Percentiles rank a stretch among this genome's conserved stretches.
phyloP scores from a whole-genome alignment of 768 basidiomycete genomes.

The Tylopilus cervinicoccineus region DNA sequence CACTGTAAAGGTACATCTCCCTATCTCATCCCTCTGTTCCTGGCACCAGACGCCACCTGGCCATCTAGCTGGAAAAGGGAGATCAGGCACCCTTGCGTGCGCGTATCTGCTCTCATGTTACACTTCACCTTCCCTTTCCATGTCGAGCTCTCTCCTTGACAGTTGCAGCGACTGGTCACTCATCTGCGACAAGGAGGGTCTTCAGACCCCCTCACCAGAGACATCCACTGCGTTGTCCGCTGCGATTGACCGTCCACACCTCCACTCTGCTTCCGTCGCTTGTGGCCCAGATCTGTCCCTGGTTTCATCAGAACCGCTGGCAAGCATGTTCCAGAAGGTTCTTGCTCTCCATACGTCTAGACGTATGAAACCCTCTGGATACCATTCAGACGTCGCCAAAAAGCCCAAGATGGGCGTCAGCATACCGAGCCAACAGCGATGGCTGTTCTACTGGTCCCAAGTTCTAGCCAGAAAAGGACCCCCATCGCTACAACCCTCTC shows the following conservation, averaged over 20 bases:
- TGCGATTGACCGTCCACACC: background rate
- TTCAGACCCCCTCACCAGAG: slow-evolving; percentile 8
- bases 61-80: slow-evolving; percentile 67
- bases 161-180: slow-evolving; percentile 18
- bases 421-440: slow-evolving; percentile 79
- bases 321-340: slow-evolving; percentile 47
- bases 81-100: slow-evolving; percentile 84
- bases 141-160: slow-evolving; percentile 10
- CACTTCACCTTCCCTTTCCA: slow-evolving; percentile 42
- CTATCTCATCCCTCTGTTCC: background rate
- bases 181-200: slow-evolving; percentile 19
- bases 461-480: slow-evolving; percentile 57
- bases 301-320: slow-evolving; percentile 13
- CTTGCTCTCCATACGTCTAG: slow-evolving; percentile 66
- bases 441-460: slow-evolving; percentile 74
- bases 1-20: slow-evolving; percentile 74
- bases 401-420: slow-evolving; percentile 59
- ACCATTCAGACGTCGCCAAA: slow-evolving; percentile 19
- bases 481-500: slow-evolving; percentile 40
- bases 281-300: slow-evolving; percentile 8
- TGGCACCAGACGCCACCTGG: slow-evolving; percentile 2
- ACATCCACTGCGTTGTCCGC: background rate
- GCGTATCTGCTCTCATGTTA: slow-evolving; percentile 67
- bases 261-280: background rate
- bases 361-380: slow-evolving; percentile 51